phyloP scores from a whole-genome alignment of 129 eudicot species.

The Centrapalus pauciflorus region DNA sequence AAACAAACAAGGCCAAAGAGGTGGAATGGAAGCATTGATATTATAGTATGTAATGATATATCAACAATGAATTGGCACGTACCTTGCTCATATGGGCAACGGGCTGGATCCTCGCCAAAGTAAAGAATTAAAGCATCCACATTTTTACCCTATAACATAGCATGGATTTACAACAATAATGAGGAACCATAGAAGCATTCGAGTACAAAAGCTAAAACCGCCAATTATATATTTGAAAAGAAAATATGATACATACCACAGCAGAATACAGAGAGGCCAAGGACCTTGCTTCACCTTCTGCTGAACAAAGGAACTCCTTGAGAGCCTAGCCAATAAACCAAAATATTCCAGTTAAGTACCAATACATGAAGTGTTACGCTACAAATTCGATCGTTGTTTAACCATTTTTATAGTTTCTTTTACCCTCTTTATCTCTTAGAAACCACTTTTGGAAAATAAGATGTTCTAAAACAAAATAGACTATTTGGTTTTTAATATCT shows the following conservation, averaged over 20 bases:
- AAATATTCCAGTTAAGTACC: background rate
- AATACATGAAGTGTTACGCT: background rate
- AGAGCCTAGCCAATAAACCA: slow-evolving; percentile 41
- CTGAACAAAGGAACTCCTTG: slow-evolving; percentile 74
- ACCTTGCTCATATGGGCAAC: slow-evolving; percentile 93
- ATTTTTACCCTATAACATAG: slow-evolving; percentile 61
- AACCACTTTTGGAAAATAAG: too few species aligned
- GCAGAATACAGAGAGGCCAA: slow-evolving; percentile 72
- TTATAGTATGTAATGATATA: background rate
- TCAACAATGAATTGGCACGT: background rate
- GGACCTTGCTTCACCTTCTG: slow-evolving; percentile 84
- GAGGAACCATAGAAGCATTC: background rate
- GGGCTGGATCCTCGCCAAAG: slow-evolving; percentile 94
- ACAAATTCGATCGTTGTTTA: background rate
- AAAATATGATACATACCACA: slow-evolving; percentile 54
- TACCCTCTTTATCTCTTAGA: too few species aligned
- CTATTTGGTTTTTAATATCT: too few species aligned
- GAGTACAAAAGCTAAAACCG: background rate
- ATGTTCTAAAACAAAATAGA: too few species aligned
- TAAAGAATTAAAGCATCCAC: slow-evolving; percentile 77
- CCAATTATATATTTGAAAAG: background rate
- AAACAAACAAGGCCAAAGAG: too few species aligned
- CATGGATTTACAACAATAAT: background rate
- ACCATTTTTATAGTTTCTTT: background rate
- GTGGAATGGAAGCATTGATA: background rate